Evolutionary conservation across 2,329 filamentous ascomycete species (phyloP), one percentile per base, ranked within the genome.

Genomic region (Bertia moriformis): DNA sequence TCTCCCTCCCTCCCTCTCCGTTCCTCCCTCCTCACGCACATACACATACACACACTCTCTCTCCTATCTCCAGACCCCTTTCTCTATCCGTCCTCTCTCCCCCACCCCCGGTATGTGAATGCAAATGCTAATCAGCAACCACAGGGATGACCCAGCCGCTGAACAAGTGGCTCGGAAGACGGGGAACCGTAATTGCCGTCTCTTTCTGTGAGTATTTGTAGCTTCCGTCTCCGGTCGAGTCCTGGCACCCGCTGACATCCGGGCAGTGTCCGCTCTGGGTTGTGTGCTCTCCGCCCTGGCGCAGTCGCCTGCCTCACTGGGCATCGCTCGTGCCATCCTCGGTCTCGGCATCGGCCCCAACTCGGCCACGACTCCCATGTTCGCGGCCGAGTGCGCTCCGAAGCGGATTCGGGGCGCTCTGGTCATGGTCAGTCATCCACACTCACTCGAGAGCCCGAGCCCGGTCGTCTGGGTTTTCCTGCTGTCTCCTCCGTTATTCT

Each of bases 121-220:
- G n/a, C n/a, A n/a, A n/a, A n/a, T n/a, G n/a, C n/a, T n/a, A n/a
- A n/a, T n/a, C n/a, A n/a, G n/a, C n/a, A n/a, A n/a, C n/a, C n/a
- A n/a, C n/a, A n/a, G n/a, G n/a, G 66, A 50, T 66, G 14, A 66
- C 65, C 1, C 66, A 69, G 37, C 66, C 67, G 2, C 65, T 78
- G 41, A 80, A 81, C 50, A 67, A 72, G 42, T 68, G 59, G 49
- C 72, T 77, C 40, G 76, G 76, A 4, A 69, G 76, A 22, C 66
- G 76, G 2, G 73, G 76, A 19, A 78, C 73, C 3, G 77, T 79
- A 39, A 78, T 78, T 49, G 64, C 78, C 40, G 73, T 73, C 2
- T 75, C 73, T 42, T 62, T 68, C 39, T 63, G 42, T 72, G 71
- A 57, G 52, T 57, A 61, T n/a, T 52, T 63, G 43, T n/a, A n/a